Base-by-base conservation (phyloP, 768 basidiomycete genomes). In the Cystofilobasidium ferigula region DNA sequence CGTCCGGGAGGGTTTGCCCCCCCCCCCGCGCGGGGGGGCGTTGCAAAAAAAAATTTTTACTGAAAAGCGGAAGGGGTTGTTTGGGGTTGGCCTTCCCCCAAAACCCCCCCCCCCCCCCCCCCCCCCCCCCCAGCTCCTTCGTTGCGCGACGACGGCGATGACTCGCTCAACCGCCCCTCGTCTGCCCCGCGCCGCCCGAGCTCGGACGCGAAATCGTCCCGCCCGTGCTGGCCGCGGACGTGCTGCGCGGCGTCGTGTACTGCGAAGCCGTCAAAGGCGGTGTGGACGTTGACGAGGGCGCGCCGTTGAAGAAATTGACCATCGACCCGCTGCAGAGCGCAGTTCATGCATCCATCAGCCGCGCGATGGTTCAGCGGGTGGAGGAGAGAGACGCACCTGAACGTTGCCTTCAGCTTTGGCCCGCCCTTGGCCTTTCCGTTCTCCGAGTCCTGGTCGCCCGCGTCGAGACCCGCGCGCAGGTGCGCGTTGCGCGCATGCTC, bases 361-460 rank as follows among this genome's bases (percentile, higher is more conserved):
- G 6, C 38, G 34, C 4, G n/a, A 24, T 3, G 30, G 7, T 5
- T 38, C 10, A 30, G 32, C 24, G 6, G 45, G 7, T 24, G 10
- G 10, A 32, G 18, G 13, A 32, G 47, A 53, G 22, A 16, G 40
- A 61, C 57, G 22, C 57, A 58, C 57, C 57, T 38, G 38, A 58
- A 58, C 7, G 34, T 34, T 9, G 34, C n/a, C 34, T 34, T 26
- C 12, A 24, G 10, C 24, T 3, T 20, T 26, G 57, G 8, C 7
- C 10, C 28, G 16, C 51, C 56, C 57, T 43, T 32, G 42, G 22
- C 62, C 5, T 32, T 40, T 18, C 62, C 69, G 26, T 56, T 54
- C 3, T 61, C 62, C 30, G 60, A 60, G 16, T 68, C 71, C 28
- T 62, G 64, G 12, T 70, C 64, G 36, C 43, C 56, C 13, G 48